phyloP scores from a whole-genome alignment of 345 rosid genomes.

The Citrus reticulata region DNA sequence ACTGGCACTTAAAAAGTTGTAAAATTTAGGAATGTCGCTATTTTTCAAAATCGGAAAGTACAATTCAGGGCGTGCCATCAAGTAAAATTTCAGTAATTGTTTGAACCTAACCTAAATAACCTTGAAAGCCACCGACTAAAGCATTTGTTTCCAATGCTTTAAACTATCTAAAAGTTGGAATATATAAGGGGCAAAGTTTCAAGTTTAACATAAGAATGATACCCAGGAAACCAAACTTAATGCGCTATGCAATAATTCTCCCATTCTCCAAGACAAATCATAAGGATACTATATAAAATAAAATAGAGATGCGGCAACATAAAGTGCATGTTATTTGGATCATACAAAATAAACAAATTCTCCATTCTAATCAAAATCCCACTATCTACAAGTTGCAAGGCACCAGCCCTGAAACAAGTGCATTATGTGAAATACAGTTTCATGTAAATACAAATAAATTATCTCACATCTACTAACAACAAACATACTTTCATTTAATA shows the following conservation, averaged over 20 bases:
- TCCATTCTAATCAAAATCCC: conserved; percentile 13
- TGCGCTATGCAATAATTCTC: not conserved
- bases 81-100: not conserved
- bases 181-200: not conserved
- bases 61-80: not conserved
- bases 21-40: too few species aligned
- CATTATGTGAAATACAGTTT: not conserved
- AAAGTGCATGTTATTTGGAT: not conserved
- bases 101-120: not conserved
- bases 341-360: conserved; percentile 12
- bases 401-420: not conserved
- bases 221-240: not conserved
- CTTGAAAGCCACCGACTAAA: not conserved
- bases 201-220: not conserved
- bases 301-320: not conserved
- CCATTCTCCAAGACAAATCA: not conserved
- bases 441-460: conserved; percentile 19
- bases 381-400: conserved; percentile 15
- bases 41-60: too few species aligned
- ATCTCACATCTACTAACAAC: conserved; percentile 9
- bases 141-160: not conserved
- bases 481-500: not conserved
- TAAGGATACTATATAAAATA: not conserved
- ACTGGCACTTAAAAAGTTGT: not conserved
- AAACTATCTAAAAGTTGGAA: not conserved